phyloP scores from a whole-genome alignment of 768 basidiomycete species.

The Rhodotorula babjevae region DNA sequence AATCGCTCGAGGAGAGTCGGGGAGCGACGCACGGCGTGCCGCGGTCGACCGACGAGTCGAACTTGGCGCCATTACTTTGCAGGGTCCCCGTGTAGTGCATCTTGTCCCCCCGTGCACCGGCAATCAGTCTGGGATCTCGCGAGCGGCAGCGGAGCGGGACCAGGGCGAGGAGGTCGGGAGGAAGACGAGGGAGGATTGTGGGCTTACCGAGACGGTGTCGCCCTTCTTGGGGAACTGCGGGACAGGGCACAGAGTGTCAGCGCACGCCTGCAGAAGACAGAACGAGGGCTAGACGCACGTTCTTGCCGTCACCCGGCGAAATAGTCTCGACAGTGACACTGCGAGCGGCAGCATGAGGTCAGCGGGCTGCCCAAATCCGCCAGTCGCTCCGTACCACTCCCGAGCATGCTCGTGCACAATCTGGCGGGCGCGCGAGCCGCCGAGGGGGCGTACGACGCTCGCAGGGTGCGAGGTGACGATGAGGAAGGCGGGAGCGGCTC shows the following conservation, averaged over 20 bases:
- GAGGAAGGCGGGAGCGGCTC: background rate
- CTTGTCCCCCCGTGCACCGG: conserved; percentile 12
- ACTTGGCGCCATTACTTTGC: conserved; percentile 26
- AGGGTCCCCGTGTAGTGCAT: conserved; percentile 60
- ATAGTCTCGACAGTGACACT: conserved; percentile 63
- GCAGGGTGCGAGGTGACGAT: background rate
- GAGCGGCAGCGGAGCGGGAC: conserved; percentile 56
- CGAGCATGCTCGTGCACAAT: background rate
- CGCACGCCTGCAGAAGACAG: background rate
- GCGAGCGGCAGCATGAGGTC: background rate
- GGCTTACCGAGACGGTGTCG: conserved; percentile 43
- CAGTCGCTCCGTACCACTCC: background rate
- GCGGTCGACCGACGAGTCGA: conserved; percentile 60
- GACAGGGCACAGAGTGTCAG: background rate
- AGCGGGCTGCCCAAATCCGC: background rate
- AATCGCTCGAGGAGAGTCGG: no score
- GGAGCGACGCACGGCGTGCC: conserved; percentile 53
- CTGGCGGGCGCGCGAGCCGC: background rate
- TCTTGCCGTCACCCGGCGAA: conserved; percentile 58
- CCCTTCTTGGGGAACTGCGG: conserved; percentile 60
- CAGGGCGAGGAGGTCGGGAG: background rate
- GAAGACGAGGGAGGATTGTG: background rate
- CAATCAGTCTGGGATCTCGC: conserved; percentile 48
- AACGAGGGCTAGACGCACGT: conserved; percentile 4
- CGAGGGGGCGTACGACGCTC: background rate